Evolutionary conservation across 2,329 filamentous ascomycete genomes (phyloP).

Genomic region (Phyllosticta citriasiana): DNA sequence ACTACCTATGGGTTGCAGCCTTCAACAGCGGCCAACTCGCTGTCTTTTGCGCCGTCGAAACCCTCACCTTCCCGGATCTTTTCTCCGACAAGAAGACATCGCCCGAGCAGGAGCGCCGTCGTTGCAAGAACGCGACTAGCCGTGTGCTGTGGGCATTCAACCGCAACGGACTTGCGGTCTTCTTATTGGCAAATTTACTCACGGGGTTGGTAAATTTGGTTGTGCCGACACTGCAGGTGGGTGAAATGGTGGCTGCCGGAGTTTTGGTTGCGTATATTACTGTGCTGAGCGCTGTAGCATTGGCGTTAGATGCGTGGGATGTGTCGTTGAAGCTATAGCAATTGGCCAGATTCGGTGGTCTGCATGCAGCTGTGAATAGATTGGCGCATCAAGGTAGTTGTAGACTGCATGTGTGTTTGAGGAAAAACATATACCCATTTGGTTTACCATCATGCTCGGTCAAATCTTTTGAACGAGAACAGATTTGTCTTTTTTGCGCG

Average conservation of each 20-base stretch:
- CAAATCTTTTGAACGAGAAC: no score
- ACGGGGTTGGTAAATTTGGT: constrained; percentile 86
- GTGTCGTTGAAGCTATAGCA: constrained; percentile 59
- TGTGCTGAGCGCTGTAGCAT: constrained; percentile 55
- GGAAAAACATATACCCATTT: no score
- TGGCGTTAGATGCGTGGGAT: constrained; percentile 54
- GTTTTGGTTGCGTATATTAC: constrained; percentile 66
- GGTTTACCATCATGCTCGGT: no score
- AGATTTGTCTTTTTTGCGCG: no score
- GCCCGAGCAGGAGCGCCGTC: constrained; percentile 48
- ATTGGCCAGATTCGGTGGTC: no score
- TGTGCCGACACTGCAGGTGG: constrained; percentile 67
- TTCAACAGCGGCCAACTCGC: constrained; percentile 82
- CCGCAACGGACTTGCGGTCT: constrained; percentile 74
- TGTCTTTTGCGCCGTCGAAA: constrained; percentile 69
- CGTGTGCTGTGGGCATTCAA: constrained; percentile 76
- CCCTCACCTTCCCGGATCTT: constrained; percentile 62
- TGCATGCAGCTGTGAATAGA: no score
- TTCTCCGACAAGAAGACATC: constrained; percentile 43
- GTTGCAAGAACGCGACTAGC: constrained; percentile 63
- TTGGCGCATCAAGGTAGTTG: no score
- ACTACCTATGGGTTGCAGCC: constrained; percentile 83
- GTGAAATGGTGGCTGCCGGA: constrained; percentile 54
- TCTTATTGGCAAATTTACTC: constrained; percentile 77
- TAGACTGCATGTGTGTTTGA: no score